phyloP scores from a whole-genome alignment of 2,329 filamentous ascomycete genomes.

The Fusarium sp. region DNA sequence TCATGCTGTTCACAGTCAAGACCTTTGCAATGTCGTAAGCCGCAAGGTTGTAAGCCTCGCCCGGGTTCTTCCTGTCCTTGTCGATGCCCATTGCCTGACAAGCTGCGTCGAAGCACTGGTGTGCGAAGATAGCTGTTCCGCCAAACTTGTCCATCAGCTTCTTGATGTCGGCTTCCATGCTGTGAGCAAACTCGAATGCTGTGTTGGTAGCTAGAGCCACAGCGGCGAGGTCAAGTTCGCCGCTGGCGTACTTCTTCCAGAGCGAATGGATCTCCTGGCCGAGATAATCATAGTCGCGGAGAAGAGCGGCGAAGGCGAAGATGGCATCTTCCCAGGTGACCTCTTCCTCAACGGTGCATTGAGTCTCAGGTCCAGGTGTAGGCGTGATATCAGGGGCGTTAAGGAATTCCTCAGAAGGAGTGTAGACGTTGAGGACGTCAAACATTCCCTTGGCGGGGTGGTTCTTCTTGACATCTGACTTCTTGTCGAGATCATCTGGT shows the following conservation, averaged over 20 bases:
- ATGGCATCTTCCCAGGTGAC: constrained; percentile 8
- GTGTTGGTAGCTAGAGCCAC: constrained; percentile 33
- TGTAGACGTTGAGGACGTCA: constrained; percentile 22
- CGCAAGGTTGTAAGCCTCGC: constrained; percentile 3
- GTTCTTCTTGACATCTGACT: not conserved
- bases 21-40: constrained; percentile 21
- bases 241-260: constrained; percentile 7
- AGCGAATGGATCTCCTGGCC: constrained; percentile 8
- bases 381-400: constrained; percentile 17
- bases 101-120: not conserved
- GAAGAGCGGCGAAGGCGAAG: constrained; percentile 23
- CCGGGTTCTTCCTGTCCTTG: not conserved
- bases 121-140: not conserved
- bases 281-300: constrained; percentile 16
- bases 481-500: not conserved
- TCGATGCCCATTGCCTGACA: constrained; percentile 10
- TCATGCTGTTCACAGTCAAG: constrained; percentile 3
- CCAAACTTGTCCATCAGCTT: constrained; percentile 32
- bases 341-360: constrained; percentile 24
- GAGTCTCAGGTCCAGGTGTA: not conserved
- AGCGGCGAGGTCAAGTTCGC: constrained; percentile 29
- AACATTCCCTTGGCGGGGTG: constrained; percentile 19
- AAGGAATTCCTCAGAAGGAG: constrained; percentile 28
- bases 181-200: constrained; percentile 33
- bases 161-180: constrained; percentile 58